Conservation (phyloP, 2,329 filamentous ascomycete species). For the Xylaria sp. region DNA sequence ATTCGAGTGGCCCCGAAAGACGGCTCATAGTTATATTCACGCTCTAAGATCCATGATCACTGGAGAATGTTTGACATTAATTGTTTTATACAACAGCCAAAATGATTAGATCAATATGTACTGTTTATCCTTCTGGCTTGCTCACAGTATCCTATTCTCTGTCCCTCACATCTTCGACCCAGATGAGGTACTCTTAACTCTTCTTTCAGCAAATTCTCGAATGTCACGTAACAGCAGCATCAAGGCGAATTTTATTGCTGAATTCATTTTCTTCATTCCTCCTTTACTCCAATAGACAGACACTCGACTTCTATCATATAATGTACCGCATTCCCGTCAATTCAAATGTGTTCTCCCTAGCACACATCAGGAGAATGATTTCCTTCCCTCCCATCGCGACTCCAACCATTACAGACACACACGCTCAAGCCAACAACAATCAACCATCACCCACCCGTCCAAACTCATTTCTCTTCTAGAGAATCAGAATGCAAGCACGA, state of each 20-base stretch:
- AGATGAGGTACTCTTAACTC: not conserved
- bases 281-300: not conserved
- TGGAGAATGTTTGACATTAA: not conserved
- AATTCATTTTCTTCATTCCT: constrained; percentile 8
- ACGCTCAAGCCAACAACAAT: constrained; percentile 6
- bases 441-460: not conserved
- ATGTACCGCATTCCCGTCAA: constrained; percentile 8
- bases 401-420: constrained; percentile 16
- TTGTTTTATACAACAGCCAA: not conserved
- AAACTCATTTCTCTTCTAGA: constrained; percentile 2
- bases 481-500: constrained; percentile 12
- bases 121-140: too few relatives aligned
- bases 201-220: not conserved
- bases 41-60: not conserved
- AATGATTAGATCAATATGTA: not conserved
- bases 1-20: not conserved
- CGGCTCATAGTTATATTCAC: not conserved
- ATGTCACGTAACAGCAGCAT: not conserved
- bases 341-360: not conserved
- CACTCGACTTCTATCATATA: not conserved
- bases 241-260: not conserved
- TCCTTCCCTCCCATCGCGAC: not conserved
- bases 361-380: not conserved
- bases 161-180: not conserved
- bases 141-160: not conserved